Conservation (phyloP, 2,329 filamentous ascomycete species). For the Karstenula rhodostoma region DNA sequence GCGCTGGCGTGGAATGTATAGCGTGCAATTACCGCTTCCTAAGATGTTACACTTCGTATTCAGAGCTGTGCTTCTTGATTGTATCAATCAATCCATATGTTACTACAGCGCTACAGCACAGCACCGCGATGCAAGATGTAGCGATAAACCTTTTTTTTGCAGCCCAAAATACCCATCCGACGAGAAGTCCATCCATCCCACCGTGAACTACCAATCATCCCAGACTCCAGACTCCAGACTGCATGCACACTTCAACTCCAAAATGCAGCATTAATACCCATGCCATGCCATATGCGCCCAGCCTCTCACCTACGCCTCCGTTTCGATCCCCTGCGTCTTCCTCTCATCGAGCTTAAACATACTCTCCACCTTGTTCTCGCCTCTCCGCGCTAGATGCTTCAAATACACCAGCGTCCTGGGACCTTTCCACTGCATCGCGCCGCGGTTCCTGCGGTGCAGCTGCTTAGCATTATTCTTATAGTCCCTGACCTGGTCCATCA, state of each 20-base stretch:
- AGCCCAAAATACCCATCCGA: too few relatives aligned
- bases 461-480: slow-evolving; percentile 50
- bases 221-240: neutral
- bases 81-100: too few relatives aligned
- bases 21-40: too few relatives aligned
- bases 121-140: too few relatives aligned
- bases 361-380: slow-evolving; percentile 55
- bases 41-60: too few relatives aligned
- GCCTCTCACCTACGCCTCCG: slow-evolving; percentile 64
- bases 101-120: too few relatives aligned
- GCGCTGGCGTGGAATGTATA: neutral
- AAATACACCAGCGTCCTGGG: slow-evolving; percentile 65
- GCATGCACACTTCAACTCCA: neutral
- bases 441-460: slow-evolving; percentile 64
- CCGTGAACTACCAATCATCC: too few relatives aligned
- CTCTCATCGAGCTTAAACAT: slow-evolving; percentile 66
- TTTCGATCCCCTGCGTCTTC: slow-evolving; percentile 67
- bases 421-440: slow-evolving; percentile 77
- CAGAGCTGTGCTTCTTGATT: too few relatives aligned
- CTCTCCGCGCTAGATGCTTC: slow-evolving; percentile 64
- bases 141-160: too few relatives aligned
- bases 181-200: too few relatives aligned
- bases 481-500: slow-evolving; percentile 63
- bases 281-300: neutral
- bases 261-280: neutral